phyloP scores from a whole-genome alignment of 306 rosid species.

The Crataegus laevigata region DNA sequence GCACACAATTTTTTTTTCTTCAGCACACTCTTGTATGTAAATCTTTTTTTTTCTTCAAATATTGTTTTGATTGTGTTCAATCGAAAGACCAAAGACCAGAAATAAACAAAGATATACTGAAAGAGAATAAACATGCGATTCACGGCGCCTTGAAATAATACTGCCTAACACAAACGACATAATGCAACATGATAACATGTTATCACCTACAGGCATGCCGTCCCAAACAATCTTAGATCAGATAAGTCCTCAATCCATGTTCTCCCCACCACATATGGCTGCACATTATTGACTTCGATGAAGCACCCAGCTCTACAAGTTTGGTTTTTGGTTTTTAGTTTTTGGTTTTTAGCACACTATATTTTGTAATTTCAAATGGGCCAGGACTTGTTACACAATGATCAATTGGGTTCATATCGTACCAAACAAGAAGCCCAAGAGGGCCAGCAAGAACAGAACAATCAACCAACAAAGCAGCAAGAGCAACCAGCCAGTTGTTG shows the following conservation, averaged over 20 bases:
- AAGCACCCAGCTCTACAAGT: neutral
- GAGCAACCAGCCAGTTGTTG: neutral
- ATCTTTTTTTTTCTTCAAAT: accelerated
- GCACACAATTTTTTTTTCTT: too few relatives aligned
- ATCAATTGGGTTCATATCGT: neutral
- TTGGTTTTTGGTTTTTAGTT: slow-evolving; percentile 2
- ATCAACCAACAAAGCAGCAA: neutral
- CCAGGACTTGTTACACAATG: neutral
- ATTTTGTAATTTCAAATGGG: neutral
- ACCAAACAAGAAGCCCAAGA: neutral
- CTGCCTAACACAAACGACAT: neutral
- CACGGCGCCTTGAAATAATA: neutral
- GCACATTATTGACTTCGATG: neutral
- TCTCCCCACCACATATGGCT: neutral
- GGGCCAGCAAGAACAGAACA: neutral
- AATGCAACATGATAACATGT: neutral
- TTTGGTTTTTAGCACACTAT: slow-evolving; percentile 8
- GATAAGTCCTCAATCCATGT: neutral
- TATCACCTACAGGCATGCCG: neutral
- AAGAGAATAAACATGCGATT: too few relatives aligned
- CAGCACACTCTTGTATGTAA: too few relatives aligned
- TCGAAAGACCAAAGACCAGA: too few relatives aligned
- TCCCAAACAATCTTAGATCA: neutral
- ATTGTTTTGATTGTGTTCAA: too few relatives aligned
- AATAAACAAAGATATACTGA: too few relatives aligned